phyloP scores from a whole-genome alignment of 2,329 filamentous ascomycete species.

The Geosmithia putterillii region DNA sequence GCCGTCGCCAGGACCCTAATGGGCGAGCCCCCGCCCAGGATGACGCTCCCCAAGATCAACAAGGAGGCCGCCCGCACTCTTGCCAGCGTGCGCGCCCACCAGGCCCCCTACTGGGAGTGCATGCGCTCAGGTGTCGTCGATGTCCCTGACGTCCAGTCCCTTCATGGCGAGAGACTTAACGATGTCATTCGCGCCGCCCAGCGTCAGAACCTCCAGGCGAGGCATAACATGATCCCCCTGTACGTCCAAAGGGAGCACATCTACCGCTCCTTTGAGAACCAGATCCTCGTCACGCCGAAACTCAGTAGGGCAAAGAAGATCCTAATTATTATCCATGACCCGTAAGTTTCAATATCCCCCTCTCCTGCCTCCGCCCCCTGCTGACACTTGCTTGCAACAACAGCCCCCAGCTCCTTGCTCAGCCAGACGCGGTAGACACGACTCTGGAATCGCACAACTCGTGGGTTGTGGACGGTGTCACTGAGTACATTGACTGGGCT shows the following conservation, averaged over 20 bases:
- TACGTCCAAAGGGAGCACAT: constrained; percentile 64
- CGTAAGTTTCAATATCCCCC: too few species aligned
- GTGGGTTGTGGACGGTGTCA: constrained; percentile 74
- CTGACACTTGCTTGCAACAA: not conserved
- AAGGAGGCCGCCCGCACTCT: constrained; percentile 43
- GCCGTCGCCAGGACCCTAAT: constrained; percentile 88
- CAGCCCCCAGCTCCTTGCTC: constrained; percentile 58
- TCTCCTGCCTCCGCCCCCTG: not conserved
- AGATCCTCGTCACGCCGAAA: constrained; percentile 69
- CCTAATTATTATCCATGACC: constrained; percentile 82
- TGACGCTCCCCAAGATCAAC: constrained; percentile 42
- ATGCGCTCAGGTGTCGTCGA: constrained; percentile 59
- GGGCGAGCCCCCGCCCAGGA: constrained; percentile 72
- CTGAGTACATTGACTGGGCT: constrained; percentile 78
- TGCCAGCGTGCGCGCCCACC: constrained; percentile 45
- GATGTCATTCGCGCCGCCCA: constrained; percentile 74
- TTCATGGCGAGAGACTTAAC: constrained; percentile 54
- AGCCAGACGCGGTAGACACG: constrained; percentile 58
- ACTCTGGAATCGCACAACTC: constrained; percentile 72
- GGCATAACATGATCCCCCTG: constrained; percentile 67
- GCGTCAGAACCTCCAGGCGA: constrained; percentile 55
- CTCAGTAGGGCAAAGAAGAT: constrained; percentile 56
- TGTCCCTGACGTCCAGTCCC: constrained; percentile 34
- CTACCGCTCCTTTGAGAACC: constrained; percentile 70
- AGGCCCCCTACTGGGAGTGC: constrained; percentile 74